A percentile compares a stretch with the other conserved stretches of the same genome.
phyloP scores from a whole-genome alignment of 176 grass and related monocot species.

The Ensete ventricosum region DNA sequence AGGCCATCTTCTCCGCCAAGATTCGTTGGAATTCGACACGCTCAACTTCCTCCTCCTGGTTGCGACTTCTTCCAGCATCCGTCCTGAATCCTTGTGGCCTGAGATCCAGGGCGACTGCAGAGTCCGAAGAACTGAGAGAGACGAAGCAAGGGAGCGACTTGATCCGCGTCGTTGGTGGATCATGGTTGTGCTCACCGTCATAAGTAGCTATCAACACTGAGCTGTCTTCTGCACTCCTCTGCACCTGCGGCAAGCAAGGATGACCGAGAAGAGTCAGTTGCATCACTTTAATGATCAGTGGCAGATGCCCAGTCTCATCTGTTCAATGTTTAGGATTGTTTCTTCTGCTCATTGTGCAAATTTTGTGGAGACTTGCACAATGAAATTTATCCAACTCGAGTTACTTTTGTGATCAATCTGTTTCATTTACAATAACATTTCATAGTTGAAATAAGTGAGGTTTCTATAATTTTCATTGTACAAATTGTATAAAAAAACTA shows the following conservation, averaged over 20 bases:
- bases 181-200: neutral
- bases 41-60: slow-evolving; percentile 20
- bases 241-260: neutral
- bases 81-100: slow-evolving; percentile 23
- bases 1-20: slow-evolving; percentile 64
- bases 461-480: too few species aligned
- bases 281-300: neutral
- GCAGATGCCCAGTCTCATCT: too few species aligned
- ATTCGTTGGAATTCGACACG: slow-evolving; percentile 42
- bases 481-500: too few species aligned
- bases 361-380: too few species aligned
- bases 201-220: neutral
- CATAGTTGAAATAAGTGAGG: too few species aligned
- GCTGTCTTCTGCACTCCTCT: neutral
- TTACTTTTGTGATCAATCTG: too few species aligned
- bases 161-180: neutral
- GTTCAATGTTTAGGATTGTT: too few species aligned
- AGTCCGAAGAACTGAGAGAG: neutral
- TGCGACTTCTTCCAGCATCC: slow-evolving; percentile 28
- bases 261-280: neutral
- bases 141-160: neutral
- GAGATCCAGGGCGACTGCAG: slow-evolving; percentile 32
- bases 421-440: too few species aligned
- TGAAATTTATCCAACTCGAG: too few species aligned
- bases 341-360: too few species aligned